Evolutionary conservation across 2,329 filamentous ascomycete species (phyloP).

Genomic region (Neopestalotiopsis sp.): DNA sequence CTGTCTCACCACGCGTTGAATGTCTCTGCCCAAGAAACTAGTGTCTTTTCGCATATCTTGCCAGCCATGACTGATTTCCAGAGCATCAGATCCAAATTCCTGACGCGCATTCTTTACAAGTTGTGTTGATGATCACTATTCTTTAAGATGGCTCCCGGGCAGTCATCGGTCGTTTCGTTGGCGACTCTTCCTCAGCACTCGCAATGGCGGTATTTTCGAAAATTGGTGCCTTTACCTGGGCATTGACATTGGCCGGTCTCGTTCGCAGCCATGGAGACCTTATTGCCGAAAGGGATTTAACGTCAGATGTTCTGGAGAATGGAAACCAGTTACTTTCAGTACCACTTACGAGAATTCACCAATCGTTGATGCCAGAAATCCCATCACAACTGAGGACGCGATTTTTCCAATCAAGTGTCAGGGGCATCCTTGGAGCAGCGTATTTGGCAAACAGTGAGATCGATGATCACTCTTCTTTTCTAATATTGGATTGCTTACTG

Average conservation of each 20-base stretch:
- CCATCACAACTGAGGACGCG: conserved; percentile 34
- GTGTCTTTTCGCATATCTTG: conserved; percentile 17
- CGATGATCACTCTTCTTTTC: not conserved
- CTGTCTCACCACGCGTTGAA: conserved; percentile 13
- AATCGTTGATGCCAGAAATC: conserved; percentile 24
- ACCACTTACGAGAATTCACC: conserved; percentile 34
- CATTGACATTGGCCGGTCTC: not conserved
- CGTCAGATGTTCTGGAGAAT: conserved; percentile 24
- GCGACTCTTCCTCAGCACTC: conserved; percentile 18
- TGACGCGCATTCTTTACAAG: not conserved
- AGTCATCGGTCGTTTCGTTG: not conserved
- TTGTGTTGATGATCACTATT: not conserved
- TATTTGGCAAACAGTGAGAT: conserved; percentile 37
- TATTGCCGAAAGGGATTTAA: not conserved
- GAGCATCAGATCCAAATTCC: conserved; percentile 27
- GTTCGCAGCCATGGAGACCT: not conserved
- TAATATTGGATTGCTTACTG: not conserved
- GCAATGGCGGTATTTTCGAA: conserved; percentile 7
- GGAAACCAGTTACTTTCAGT: conserved; percentile 30
- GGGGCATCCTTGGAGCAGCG: conserved; percentile 36
- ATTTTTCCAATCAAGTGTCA: conserved; percentile 34
- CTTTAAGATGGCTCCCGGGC: not conserved
- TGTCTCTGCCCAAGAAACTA: conserved; percentile 21
- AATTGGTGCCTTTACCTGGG: not conserved
- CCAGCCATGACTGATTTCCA: conserved; percentile 19